Percentiles rank a stretch among this genome's conserved stretches.
These are phyloP conservation scores for Conticribra weissflogii DNA, from an alignment of 108 stramenopile species.

Conservation along the genomic window DNA sequence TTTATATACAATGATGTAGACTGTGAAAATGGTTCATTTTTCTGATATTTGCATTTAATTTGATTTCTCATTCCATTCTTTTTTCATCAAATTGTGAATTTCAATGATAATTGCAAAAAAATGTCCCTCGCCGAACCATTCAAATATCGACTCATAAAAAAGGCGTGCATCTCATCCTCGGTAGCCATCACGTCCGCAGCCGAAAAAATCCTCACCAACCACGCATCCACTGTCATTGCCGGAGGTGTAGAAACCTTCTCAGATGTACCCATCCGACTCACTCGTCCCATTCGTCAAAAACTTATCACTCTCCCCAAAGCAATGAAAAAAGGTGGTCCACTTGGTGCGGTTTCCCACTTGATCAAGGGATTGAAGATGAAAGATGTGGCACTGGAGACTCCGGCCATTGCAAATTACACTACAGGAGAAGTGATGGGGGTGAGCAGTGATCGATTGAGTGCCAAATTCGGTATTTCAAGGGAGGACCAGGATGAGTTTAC, in stretches of 20 bases:
- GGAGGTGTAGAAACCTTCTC: constrained; percentile 97
- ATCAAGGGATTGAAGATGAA: constrained; percentile 90
- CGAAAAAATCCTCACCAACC: constrained; percentile 91
- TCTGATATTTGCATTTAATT: too few relatives aligned
- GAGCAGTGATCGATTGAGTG: constrained; percentile 90
- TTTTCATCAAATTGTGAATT: too few relatives aligned
- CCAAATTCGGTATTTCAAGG: constrained; percentile 94
- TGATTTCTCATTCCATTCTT: too few relatives aligned
- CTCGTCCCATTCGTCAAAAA: constrained; percentile 87
- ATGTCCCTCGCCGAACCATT: too few relatives aligned
- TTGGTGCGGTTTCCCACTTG: constrained; percentile 77
- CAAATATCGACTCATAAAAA: constrained; percentile 9
- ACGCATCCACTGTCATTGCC: constrained; percentile 92
- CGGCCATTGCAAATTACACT: constrained; percentile 98
- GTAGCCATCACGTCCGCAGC: constrained; percentile 94
- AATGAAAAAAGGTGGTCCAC: constrained; percentile 92
- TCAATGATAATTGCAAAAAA: too few relatives aligned
- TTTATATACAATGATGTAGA: not conserved
- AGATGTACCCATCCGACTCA: constrained; percentile 96
- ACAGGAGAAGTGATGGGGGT: constrained; percentile 99
- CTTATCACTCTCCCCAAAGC: constrained; percentile 93
- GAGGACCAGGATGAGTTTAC: constrained; percentile 97
- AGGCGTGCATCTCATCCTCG: constrained; percentile 97
- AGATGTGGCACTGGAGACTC: constrained; percentile 93
- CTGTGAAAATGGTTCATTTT: too few relatives aligned